Conservation (phyloP, 768 basidiomycete genomes). For the Suillus paluster region DNA sequence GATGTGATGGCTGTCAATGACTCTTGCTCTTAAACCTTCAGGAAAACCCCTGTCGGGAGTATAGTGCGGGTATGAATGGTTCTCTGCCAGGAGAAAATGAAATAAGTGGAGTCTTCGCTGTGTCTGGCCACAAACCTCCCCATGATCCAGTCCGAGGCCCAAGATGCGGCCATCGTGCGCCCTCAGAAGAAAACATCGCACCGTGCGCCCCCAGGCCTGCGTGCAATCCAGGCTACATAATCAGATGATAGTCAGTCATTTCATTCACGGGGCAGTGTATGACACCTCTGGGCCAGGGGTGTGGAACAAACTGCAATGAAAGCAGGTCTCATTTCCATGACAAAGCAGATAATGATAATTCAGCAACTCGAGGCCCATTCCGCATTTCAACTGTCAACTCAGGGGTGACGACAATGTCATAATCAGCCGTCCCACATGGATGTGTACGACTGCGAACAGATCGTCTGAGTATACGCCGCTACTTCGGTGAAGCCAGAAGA, state of each 20-base stretch:
- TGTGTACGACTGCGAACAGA: no score
- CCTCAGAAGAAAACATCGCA: neutral
- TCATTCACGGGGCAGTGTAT: no score
- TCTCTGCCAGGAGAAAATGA: neutral
- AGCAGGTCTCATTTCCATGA: neutral
- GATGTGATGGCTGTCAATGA: neutral
- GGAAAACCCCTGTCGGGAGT: neutral
- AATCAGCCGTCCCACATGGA: neutral
- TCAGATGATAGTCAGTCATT: no score
- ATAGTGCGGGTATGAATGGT: neutral
- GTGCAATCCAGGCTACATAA: neutral
- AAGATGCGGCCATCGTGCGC: neutral
- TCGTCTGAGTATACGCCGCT: neutral
- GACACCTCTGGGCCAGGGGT: neutral
- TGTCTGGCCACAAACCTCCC: neutral
- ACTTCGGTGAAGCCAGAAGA: neutral
- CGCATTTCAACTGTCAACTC: no score
- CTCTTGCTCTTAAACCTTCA: neutral
- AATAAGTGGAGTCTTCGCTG: no score
- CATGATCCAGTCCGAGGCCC: neutral
- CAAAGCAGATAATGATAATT: no score
- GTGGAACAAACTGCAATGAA: neutral
- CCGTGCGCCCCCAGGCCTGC: neutral
- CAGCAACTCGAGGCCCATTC: no score
- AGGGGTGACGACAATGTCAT: no score